These are phyloP conservation scores for Epichloe amarillans DNA, from an alignment of 2,329 filamentous ascomycete genomes.

Conservation along the genomic window DNA sequence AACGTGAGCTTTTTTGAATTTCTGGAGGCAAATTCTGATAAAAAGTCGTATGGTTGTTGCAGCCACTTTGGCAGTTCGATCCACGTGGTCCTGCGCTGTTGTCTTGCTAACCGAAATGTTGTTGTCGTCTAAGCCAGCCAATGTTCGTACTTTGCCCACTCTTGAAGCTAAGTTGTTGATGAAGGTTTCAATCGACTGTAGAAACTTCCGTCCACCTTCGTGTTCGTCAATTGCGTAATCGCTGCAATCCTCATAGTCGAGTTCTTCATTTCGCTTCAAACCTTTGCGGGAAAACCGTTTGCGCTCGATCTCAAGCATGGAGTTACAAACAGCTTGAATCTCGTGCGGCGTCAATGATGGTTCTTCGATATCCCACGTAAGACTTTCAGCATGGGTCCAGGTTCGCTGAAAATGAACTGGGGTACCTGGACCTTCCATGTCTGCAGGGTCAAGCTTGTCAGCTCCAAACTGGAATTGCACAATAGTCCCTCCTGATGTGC, in stretches of 20 bases:
- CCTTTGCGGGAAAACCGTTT: slow-evolving; percentile 47
- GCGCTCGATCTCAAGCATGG: slow-evolving; percentile 55
- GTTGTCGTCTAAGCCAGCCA: slow-evolving; percentile 34
- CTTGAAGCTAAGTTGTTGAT: slow-evolving; percentile 49
- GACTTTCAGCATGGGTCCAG: slow-evolving; percentile 64
- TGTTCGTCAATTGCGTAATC: slow-evolving; percentile 61
- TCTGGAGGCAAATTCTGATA: slow-evolving; percentile 68
- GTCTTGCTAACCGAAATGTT: slow-evolving; percentile 6
- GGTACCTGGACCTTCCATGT: slow-evolving; percentile 91
- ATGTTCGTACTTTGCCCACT: slow-evolving; percentile 39
- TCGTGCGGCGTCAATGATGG: slow-evolving; percentile 59
- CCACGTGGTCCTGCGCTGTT: slow-evolving; percentile 30
- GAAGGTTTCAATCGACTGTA: slow-evolving; percentile 64
- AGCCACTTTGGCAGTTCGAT: slow-evolving; percentile 77
- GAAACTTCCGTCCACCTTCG: slow-evolving; percentile 72
- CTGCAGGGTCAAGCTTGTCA: slow-evolving; percentile 86
- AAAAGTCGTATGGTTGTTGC: slow-evolving; percentile 60
- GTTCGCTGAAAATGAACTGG: slow-evolving; percentile 88
- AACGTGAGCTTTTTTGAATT: slow-evolving; percentile 82
- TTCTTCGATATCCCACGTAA: slow-evolving; percentile 71
- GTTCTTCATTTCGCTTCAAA: slow-evolving; percentile 40
- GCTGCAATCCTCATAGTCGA: slow-evolving; percentile 57
- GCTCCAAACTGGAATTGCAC: slow-evolving; percentile 98
- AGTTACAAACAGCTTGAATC: slow-evolving; percentile 54
- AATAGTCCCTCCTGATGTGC: slow-evolving; percentile 76